Evolutionary conservation across 306 rosid genomes (phyloP), one percentile per base, ranked within the genome.

Genomic region (Mucuna pruriens): DNA sequence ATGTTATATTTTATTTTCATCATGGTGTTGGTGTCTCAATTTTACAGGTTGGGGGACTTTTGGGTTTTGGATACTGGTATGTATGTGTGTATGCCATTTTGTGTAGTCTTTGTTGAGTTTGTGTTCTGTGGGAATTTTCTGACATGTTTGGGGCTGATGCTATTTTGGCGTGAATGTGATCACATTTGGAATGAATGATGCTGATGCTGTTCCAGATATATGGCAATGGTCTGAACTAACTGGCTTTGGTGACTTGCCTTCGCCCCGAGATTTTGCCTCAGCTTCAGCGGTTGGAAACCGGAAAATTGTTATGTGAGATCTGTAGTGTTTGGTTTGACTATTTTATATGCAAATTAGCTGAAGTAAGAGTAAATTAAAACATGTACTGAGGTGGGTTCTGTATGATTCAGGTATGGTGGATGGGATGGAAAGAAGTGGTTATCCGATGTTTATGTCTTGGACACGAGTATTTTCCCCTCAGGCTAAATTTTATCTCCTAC

Each of bases 151-250:
- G 57, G 48, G 23, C 58, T 85, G n/a, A 72, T 72, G 52, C 39
- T 71, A 68, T 17, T 68, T 67, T 64, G 70, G 49, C 65, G n/a
- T n/a, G n/a, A n/a, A 29, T 29, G 22, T 64, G 67, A 81, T 62
- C 61, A 42, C 57, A 3, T 55, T 36, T 63, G 52, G 66, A 84
- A 83, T 73, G 44, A 84, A 38, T 65, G 33, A 62, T 48, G 58
- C 12, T 65, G 33, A 62, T 48, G 58, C 12, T 87, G 20, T 71
- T 85, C 82, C 80, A 95, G 98, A 95, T 82, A 92, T 92, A 87
- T 95, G 99, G 99, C 99, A 95, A 75, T 95, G 99, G 99, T 91
- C 98, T 64, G 99, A 95, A 88, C 86, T 95, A 83, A 91, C 98
- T 15, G 88, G 99, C 74, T 90, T 93, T 58, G 99, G 99, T 13